phyloP scores from a whole-genome alignment of 371 early-diverging fungal genomes.

The Actinomortierella ambigua region DNA sequence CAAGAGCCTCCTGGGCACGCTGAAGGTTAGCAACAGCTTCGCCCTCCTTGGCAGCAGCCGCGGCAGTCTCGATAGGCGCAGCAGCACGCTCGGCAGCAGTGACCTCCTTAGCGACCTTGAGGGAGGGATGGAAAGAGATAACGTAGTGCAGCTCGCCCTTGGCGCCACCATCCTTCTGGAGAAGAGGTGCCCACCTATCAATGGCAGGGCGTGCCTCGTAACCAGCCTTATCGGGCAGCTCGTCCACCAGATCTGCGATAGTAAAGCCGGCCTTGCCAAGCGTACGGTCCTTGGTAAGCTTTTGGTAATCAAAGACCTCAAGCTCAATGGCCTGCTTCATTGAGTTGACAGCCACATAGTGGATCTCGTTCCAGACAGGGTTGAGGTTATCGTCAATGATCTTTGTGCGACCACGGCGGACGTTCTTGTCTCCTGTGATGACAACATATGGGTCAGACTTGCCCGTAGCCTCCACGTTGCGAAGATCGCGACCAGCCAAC shows the following conservation, averaged over 20 bases:
- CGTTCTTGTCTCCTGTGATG: slow-evolving; percentile 61
- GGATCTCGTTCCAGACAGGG: slow-evolving; percentile 89
- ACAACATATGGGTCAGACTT: slow-evolving; percentile 87
- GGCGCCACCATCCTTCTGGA: slow-evolving; percentile 60
- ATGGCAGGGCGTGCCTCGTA: slow-evolving; percentile 49
- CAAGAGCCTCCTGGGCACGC: slow-evolving; percentile 10
- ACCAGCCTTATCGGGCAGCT: slow-evolving; percentile 48
- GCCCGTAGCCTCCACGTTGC: slow-evolving; percentile 66
- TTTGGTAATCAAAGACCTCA: slow-evolving; percentile 79
- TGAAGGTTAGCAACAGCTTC: slow-evolving; percentile 14
- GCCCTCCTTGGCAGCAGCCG: slow-evolving; percentile 29
- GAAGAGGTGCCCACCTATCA: slow-evolving; percentile 65
- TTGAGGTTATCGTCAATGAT: slow-evolving; percentile 72
- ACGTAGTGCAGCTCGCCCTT: slow-evolving; percentile 67
- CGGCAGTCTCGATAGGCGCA: not conserved
- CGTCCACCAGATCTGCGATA: slow-evolving; percentile 52
- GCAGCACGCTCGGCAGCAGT: slow-evolving; percentile 16
- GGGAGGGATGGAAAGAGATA: slow-evolving; percentile 68
- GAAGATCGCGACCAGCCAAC: slow-evolving; percentile 72
- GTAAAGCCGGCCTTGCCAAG: slow-evolving; percentile 62
- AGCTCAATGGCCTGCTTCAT: slow-evolving; percentile 69
- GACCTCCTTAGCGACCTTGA: slow-evolving; percentile 54
- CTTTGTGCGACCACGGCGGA: slow-evolving; percentile 64
- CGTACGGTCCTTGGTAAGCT: slow-evolving; percentile 63
- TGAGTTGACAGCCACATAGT: slow-evolving; percentile 72